phyloP scores from a whole-genome alignment of 2,329 filamentous ascomycete genomes.

The Penicillium hesseltinei region DNA sequence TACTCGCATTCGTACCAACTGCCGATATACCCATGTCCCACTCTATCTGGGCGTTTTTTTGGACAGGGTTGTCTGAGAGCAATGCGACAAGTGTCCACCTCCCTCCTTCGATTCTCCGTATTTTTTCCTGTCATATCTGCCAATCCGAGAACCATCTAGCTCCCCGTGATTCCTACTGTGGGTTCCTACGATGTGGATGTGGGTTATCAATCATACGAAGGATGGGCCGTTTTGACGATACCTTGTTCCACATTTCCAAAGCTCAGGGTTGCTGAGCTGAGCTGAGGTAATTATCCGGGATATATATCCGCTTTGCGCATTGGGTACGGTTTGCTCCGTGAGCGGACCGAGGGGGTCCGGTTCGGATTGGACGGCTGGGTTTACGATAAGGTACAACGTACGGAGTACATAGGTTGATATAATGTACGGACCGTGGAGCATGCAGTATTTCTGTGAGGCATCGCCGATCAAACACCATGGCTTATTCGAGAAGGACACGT shows the following conservation, averaged over 20 bases:
- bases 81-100: background rate
- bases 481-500: background rate
- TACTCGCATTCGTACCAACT: background rate
- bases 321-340: background rate
- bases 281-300: too few relatives aligned
- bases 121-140: background rate
- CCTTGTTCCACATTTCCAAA: background rate
- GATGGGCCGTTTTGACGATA: background rate
- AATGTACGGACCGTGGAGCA: too few relatives aligned
- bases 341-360: background rate
- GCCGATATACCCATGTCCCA: background rate
- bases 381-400: background rate
- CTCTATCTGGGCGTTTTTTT: background rate
- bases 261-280: background rate
- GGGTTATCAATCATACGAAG: background rate
- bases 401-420: background rate
- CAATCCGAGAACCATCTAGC: background rate
- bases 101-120: background rate
- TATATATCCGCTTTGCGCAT: background rate
- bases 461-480: background rate
- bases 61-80: background rate
- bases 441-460: background rate
- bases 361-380: background rate
- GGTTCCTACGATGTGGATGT: background rate
- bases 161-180: background rate